These are phyloP conservation scores for Colletotrichum simmondsii DNA, from an alignment of 2,329 filamentous ascomycete species.

Conservation along the genomic window DNA sequence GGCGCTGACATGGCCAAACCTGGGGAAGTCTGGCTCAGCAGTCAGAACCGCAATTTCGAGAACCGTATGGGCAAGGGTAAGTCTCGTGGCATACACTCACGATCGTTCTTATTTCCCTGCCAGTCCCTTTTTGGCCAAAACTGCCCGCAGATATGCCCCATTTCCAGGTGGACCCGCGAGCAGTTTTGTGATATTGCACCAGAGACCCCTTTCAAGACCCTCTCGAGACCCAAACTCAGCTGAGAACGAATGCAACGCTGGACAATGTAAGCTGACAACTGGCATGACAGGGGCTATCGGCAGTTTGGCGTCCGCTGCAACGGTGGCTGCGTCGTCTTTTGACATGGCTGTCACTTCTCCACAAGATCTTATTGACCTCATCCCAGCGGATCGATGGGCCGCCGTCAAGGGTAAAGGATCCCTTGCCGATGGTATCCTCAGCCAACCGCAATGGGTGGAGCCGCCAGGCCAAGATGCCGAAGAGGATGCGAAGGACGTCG, in stretches of 20 bases:
- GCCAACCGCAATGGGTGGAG: slow-evolving; percentile 15
- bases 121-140: not conserved
- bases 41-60: slow-evolving; percentile 58
- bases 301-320: slow-evolving; percentile 55
- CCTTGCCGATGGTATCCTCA: slow-evolving; percentile 11
- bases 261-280: not conserved
- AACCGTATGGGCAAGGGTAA: slow-evolving; percentile 56
- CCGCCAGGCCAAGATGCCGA: slow-evolving; percentile 2
- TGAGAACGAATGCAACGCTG: not conserved
- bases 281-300: slow-evolving; percentile 43
- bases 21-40: slow-evolving; percentile 56
- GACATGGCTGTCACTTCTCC: slow-evolving; percentile 55
- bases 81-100: slow-evolving; percentile 39
- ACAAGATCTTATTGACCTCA: slow-evolving; percentile 42
- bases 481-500: not conserved
- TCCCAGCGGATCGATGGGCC: slow-evolving; percentile 34
- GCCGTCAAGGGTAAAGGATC: slow-evolving; percentile 37
- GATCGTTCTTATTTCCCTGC: slow-evolving; percentile 40
- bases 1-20: slow-evolving; percentile 50
- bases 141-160: not conserved
- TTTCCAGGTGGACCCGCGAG: not conserved
- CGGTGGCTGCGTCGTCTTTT: slow-evolving; percentile 58
- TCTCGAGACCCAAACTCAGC: not conserved
- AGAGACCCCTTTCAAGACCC: not conserved
- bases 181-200: not conserved